Base-by-base conservation (phyloP, 1,139 yeast species). In the Scheffersomyces parashehatae region DNA sequence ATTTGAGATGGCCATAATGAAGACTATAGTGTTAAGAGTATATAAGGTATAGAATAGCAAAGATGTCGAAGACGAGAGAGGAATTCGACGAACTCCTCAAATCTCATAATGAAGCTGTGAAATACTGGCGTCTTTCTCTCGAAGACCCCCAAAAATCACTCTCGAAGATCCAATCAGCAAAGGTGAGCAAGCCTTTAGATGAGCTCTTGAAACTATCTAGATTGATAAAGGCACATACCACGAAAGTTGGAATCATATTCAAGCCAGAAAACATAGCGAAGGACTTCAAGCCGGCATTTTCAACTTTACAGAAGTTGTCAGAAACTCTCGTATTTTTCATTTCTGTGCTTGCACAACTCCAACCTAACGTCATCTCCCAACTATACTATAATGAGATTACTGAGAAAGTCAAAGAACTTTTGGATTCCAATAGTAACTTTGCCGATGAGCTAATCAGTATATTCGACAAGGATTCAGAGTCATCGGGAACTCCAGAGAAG, bases 211-310 rank as follows among this genome's bases (percentile, higher is more conserved):
- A 88, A 57, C 61, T 85, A 11, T 62, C 81, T 29, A 71, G 77
- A 45, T 67, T 88, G 36, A 70, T 85, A n/a, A 82, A 76, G 60
- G 93, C 96, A 1, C 91, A 87, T 59, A 73, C 85, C 2, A 88
- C 96, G 3, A 88, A 87, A 60, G 71, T 86, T 3, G 96, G 95
- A 5, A 81, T 88, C 34, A 78, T 88, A 1, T 85, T 83, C 63
- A 81, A 83, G 53, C 87, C 90, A 1, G 81, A 81, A 5, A 76
- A 60, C 39, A 52, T 73, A 36, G 71, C 48, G 49, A 63, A 55
- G 45, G 76, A 50, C 55, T 66, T 38, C 4, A 20, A 65, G 12
- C 81, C 88, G 0, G 84, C 86, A 1, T 73, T 64, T 49, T 68
- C 66, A 28, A 83, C 86, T 31, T 52, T 83, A 9, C 77, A 73